A percentile compares a stretch with the other conserved stretches of the same genome.
Evolutionary conservation across 139 green algal species (phyloP).

Genomic region (Desmodesmus armatus): DNA sequence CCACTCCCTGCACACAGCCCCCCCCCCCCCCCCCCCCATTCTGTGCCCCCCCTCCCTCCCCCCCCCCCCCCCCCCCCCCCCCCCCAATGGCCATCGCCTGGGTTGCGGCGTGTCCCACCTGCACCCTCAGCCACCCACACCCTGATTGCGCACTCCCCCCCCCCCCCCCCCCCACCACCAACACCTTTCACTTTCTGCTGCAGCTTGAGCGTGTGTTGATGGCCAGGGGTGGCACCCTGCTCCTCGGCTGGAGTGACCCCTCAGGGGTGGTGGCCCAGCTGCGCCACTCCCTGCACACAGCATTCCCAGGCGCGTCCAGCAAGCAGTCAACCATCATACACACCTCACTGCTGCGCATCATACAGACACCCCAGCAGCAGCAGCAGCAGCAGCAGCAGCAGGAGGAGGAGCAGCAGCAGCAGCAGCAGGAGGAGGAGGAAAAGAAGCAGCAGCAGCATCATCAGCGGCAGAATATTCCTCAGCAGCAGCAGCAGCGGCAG

Average conservation of each 20-base stretch:
- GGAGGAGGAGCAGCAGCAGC: not conserved
- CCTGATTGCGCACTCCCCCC: no score
- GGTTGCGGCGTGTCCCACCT: no score
- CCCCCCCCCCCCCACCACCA: no score
- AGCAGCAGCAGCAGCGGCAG: not conserved
- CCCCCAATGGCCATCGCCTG: no score
- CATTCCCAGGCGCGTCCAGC: slow-evolving; percentile 11
- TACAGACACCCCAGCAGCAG: not conserved
- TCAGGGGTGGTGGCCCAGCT: not conserved
- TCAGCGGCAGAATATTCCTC: not conserved
- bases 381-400: not conserved
- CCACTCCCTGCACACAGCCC: no score
- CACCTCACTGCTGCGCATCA: slow-evolving; percentile 25
- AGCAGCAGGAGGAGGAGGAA: not conserved
- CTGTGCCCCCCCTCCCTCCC: no score
- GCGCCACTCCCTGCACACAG: not conserved
- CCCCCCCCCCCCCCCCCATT: no score
- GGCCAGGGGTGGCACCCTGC: slow-evolving; percentile 16
- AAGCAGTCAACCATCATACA: slow-evolving; percentile 33
- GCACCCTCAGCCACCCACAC: no score
- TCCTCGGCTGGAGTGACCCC: slow-evolving; percentile 15
- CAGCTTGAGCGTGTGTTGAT: slow-evolving; percentile 26
- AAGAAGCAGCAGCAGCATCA: not conserved
- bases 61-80: no score
- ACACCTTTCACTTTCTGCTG: no score